A percentile compares a stretch with the other conserved stretches of the same genome.
Evolutionary conservation across 768 basidiomycete species (phyloP).

Genomic region (Pleurotus pulmonarius): DNA sequence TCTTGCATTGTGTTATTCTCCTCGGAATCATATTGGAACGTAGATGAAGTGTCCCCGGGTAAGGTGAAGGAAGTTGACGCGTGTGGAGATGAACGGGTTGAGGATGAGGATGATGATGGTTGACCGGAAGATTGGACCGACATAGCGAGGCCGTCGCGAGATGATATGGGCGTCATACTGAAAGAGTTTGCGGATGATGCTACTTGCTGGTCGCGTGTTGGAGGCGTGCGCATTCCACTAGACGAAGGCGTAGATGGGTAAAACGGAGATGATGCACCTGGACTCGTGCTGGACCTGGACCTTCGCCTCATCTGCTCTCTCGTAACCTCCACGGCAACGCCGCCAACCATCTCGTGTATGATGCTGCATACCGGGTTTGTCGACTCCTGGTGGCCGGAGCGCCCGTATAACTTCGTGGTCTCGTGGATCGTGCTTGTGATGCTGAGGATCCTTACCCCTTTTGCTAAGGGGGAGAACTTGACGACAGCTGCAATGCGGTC

Average conservation of each 20-base stretch:
- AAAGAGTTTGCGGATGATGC: background rate
- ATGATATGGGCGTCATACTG: constrained; percentile 3
- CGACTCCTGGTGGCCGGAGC: constrained; percentile 55
- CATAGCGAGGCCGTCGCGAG: background rate
- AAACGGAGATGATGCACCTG: background rate
- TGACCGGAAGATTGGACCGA: background rate
- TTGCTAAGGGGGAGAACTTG: constrained; percentile 84
- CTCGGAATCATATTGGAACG: background rate
- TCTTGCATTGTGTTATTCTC: constrained; percentile 30
- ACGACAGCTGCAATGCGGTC: constrained; percentile 78
- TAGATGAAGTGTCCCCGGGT: background rate
- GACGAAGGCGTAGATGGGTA: background rate
- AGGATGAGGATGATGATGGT: constrained; percentile 7
- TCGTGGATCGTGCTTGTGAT: constrained; percentile 74
- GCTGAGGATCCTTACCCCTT: constrained; percentile 72
- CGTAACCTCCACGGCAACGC: constrained; percentile 41
- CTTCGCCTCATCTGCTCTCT: constrained; percentile 10
- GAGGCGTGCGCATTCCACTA: constrained; percentile 2
- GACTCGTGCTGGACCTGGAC: background rate
- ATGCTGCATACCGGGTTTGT: constrained; percentile 56
- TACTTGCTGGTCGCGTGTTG: background rate
- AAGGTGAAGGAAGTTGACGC: background rate
- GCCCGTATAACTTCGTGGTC: constrained; percentile 56
- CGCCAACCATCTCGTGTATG: constrained; percentile 67
- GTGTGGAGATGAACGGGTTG: background rate